Evolutionary conservation across 2,329 filamentous ascomycete species (phyloP), one percentile per base, ranked within the genome.

Genomic region (Leptographium lundbergii): DNA sequence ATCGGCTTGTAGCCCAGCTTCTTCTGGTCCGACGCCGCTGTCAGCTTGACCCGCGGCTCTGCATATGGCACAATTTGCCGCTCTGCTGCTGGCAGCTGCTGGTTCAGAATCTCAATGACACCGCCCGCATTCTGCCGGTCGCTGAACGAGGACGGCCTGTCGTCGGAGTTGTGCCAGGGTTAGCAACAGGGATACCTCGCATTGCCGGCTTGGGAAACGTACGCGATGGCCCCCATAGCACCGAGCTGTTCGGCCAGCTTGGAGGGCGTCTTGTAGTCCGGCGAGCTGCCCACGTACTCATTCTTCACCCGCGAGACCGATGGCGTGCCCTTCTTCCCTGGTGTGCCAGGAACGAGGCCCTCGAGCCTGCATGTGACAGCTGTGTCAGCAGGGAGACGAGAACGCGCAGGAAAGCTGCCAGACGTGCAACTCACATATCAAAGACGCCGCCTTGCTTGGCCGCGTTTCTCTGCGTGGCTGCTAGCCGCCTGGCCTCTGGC

Each of bases 1-100:
- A 97, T 86, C 2, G 91, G 89, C 69, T 91, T 94, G 73, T 97
- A 99, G 1, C 78, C 84, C 65, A 96, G 86, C 70, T 96, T 96
- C 70, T 91, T 91, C 67, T 90, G 81, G 69, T 97, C 92, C 1
- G 90, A 92, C 61, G 89, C 88, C 3, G 90, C 88, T 6, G 86
- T 91, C 24, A 96, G 79, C 69, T 88, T 91, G 69, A 97, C 84
- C 56, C 94, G 87, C 19, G 89, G 69, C 70, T 94, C 88, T 13
- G 83, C 69, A 63, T 84, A 89, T 1, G 87, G 86, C 36, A 86
- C 85, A 27, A 88, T 80, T 2, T 87, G 88, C 1, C 86, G 76
- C 54, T 89, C 84, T 34, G 87, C 77, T 1, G 84, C 73, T 17
- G 79, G 69, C 34, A 95, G 80, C 60, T 92, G 83, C 50, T 81